Evolutionary conservation across 805 yeast genomes (phyloP).

Genomic region (Metschnikowia reukaufii): DNA sequence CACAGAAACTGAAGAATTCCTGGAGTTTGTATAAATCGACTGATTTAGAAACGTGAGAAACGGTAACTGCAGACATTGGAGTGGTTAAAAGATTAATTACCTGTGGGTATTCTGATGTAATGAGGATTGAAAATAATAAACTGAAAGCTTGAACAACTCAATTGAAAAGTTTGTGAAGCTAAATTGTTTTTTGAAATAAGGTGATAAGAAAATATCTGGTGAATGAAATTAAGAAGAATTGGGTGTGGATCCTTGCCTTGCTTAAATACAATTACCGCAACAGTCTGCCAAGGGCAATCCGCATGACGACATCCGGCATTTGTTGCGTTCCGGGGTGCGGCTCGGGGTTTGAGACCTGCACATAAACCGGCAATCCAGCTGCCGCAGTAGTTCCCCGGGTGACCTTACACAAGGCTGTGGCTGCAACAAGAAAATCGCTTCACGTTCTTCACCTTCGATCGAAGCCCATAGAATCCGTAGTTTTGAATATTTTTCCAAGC

Average conservation of each 20-base stretch:
- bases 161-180: background rate
- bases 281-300: background rate
- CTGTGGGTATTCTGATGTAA: background rate
- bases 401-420: background rate
- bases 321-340: background rate
- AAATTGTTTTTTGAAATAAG: too few species aligned
- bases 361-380: background rate
- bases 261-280: constrained; percentile 6
- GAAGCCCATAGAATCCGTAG: too few species aligned
- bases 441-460: too few species aligned
- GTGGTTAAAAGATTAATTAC: background rate
- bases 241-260: background rate
- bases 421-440: background rate
- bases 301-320: constrained; percentile 11
- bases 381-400: background rate
- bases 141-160: background rate
- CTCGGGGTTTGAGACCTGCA: background rate
- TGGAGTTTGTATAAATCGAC: constrained; percentile 52
- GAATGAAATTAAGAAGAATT: too few species aligned
- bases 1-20: constrained; percentile 77
- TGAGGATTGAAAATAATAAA: too few species aligned
- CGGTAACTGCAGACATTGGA: constrained; percentile 47
- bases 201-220: too few species aligned
- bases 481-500: too few species aligned
- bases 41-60: constrained; percentile 53